phyloP scores from a whole-genome alignment of 1,139 yeast species.

The Candida sanyaensis region DNA sequence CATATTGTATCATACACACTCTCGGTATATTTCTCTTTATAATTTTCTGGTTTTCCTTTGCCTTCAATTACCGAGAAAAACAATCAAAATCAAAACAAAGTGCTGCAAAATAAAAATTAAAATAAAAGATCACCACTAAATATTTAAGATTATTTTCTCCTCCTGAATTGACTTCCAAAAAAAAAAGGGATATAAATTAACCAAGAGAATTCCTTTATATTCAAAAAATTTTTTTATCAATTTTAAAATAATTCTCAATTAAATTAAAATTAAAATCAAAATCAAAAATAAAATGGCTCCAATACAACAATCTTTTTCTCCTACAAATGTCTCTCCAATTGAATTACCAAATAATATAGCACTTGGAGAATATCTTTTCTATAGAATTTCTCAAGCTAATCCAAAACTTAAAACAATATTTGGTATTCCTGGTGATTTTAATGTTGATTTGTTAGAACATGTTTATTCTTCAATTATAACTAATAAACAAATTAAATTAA shows the following conservation, averaged over 20 bases:
- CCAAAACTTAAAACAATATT: slow-evolving; percentile 37
- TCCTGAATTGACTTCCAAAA: too few relatives aligned
- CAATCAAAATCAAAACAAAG: too few relatives aligned
- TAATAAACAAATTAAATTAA: slow-evolving; percentile 24
- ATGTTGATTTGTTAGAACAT: slow-evolving; percentile 38
- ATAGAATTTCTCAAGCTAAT: slow-evolving; percentile 37
- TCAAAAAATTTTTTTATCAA: too few relatives aligned
- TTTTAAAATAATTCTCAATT: not conserved
- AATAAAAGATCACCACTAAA: too few relatives aligned
- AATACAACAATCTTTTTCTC: slow-evolving; percentile 3
- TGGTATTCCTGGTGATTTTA: slow-evolving; percentile 48
- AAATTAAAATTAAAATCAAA: not conserved
- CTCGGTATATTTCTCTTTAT: not conserved
- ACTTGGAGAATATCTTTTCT: slow-evolving; percentile 41
- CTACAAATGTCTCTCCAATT: not conserved
- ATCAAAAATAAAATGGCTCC: slow-evolving; percentile 5
- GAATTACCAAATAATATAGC: slow-evolving; percentile 21
- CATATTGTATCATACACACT: too few relatives aligned
- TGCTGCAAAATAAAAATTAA: too few relatives aligned
- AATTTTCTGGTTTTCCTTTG: not conserved
- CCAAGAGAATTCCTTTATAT: too few relatives aligned
- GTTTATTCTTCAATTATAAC: slow-evolving; percentile 28
- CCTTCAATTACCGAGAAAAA: not conserved
- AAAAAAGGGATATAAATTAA: too few relatives aligned
- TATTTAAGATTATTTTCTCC: too few relatives aligned